Conservation (phyloP, 768 basidiomycete species). For the Cyclocybe cylindracea region DNA sequence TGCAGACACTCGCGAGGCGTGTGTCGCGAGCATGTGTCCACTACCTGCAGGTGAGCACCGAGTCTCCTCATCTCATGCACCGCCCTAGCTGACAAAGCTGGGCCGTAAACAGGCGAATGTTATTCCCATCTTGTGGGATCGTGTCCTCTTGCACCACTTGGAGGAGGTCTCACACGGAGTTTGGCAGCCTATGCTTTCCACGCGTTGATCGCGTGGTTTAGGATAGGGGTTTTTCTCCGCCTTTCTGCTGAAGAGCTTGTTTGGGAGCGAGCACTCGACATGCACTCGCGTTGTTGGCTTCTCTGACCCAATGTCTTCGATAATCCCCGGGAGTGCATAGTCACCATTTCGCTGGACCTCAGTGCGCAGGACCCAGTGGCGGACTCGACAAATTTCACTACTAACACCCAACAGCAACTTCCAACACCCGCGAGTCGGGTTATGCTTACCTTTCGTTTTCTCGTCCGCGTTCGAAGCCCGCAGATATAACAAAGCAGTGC, state of each 20-base stretch:
- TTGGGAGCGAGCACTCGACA: no score
- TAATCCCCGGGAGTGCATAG: no score
- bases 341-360: no score
- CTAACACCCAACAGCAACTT: no score
- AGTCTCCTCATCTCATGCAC: not conserved
- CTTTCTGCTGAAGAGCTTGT: not conserved
- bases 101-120: slow-evolving; percentile 54
- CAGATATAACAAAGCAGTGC: not conserved
- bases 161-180: slow-evolving; percentile 69
- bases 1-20: slow-evolving; percentile 68
- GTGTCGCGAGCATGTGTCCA: slow-evolving; percentile 73
- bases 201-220: slow-evolving; percentile 29
- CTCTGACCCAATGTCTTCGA: no score
- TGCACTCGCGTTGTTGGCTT: no score
- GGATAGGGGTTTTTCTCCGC: not conserved
- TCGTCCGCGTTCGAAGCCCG: no score
- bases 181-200: slow-evolving; percentile 71
- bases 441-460: no score
- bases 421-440: no score
- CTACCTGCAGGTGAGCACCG: slow-evolving; percentile 60
- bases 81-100: slow-evolving; percentile 3
- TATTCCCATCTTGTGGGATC: slow-evolving; percentile 69
- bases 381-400: no score
- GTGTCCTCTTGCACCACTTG: slow-evolving; percentile 68
- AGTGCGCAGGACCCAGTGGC: no score